Base-by-base conservation (phyloP, 192 early-diverging fungal genomes). In the Mortierella alpina region DNA sequence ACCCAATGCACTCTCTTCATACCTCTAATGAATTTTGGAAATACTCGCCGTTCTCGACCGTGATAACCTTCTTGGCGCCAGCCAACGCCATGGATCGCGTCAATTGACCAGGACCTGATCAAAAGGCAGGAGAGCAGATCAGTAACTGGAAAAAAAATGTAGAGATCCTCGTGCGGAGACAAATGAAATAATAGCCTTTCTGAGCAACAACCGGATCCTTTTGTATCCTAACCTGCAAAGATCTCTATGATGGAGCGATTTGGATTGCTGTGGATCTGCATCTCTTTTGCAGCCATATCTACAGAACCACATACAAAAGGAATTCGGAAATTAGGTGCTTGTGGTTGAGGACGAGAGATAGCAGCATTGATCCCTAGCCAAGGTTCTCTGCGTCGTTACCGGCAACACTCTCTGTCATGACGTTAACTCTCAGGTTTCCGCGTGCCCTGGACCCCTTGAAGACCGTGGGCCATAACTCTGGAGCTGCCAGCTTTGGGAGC, bases 1-100 rank as follows among this genome's bases (percentile, higher is more conserved):
- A 12, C 50, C 50, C 14, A 4, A 55, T 44, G 17, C n/a, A 2
- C 15, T 39, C 41, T n/a, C 17, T 45, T 22, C 23, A 0, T 67
- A 79, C 76, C 64, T 72, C 61, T 23, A 79, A 62, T 18, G 69
- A 72, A 6, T 47, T 42, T 17, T 72, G 66, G 41, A 50, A 79
- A 0, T 7, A 23, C 4, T 72, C 69, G 4, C 63, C 69, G 22
- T 59, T 65, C 45, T 80, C 77, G 18, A 80, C 56, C 2, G 77
- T 61, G 17, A 64, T 39, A 40, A 80, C 22, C 12, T 72, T 80
- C 54, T 80, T 80, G 4, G 77, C 77, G 4, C 77, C 77, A 0
- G 65, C 77, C 31, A 80, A 46, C 18, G 60, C 65, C 77, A 80
- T 80, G 7, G 77, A 72, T 52, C 77, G 51, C 23, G 77, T 80